A percentile compares a stretch with the other conserved stretches of the same genome.
phyloP scores from a whole-genome alignment of 805 yeast genomes.

The Cyberlindnera misumaiensis region DNA sequence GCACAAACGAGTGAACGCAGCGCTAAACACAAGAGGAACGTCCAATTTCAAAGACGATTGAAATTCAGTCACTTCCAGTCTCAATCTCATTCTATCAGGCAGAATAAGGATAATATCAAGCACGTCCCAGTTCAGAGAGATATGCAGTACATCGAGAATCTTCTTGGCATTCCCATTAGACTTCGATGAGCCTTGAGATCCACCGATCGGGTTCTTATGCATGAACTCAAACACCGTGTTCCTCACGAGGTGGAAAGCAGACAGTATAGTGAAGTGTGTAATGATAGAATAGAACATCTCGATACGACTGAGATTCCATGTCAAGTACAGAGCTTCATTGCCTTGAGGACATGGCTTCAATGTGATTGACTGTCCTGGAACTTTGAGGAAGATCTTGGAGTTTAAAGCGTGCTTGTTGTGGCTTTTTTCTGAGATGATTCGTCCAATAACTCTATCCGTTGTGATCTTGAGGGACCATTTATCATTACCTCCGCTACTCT shows the following conservation, averaged over 20 bases:
- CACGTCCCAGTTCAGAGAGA: slow-evolving; percentile 18
- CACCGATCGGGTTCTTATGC: slow-evolving; percentile 16
- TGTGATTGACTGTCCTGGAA: slow-evolving; percentile 22
- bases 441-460: slow-evolving; percentile 18
- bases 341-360: slow-evolving; percentile 16
- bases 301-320: slow-evolving; percentile 21
- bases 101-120: slow-evolving; percentile 28
- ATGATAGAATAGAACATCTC: slow-evolving; percentile 33
- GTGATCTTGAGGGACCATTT: slow-evolving; percentile 10
- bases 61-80: slow-evolving; percentile 35
- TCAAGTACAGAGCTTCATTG: slow-evolving; percentile 20
- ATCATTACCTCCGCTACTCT: slow-evolving; percentile 3
- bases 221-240: slow-evolving; percentile 29
- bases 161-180: slow-evolving; percentile 13
- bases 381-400: slow-evolving; percentile 26
- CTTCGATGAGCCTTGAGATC: slow-evolving; percentile 14
- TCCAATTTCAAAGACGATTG: slow-evolving; percentile 16
- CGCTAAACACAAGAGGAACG: slow-evolving; percentile 19
- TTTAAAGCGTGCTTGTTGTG: slow-evolving; percentile 21
- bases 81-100: slow-evolving; percentile 43
- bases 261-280: slow-evolving; percentile 38
- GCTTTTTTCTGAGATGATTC: slow-evolving; percentile 27
- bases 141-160: slow-evolving; percentile 17
- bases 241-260: slow-evolving; percentile 38
- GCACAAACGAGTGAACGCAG: slow-evolving; percentile 35